Evolutionary conservation across 208 protist genomes (phyloP).

Genomic region (Leptomonas pyrrhocoris): DNA sequence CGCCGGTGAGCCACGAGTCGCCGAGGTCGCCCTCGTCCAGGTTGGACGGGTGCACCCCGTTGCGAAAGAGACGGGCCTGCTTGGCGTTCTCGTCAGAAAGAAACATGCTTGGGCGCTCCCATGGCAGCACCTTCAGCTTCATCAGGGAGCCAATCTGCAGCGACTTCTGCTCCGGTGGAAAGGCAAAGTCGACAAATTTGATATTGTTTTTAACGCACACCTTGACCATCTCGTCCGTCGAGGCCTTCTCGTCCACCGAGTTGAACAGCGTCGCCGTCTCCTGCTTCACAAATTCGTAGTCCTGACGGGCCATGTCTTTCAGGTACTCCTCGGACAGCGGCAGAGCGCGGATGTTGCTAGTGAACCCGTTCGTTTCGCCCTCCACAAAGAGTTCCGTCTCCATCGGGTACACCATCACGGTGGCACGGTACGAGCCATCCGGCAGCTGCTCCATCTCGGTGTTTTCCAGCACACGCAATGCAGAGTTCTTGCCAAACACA

Average conservation of each 20-base stretch:
- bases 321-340: constrained; percentile 70
- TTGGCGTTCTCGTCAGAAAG: constrained; percentile 70
- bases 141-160: constrained; percentile 64
- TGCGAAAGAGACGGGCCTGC: constrained; percentile 77
- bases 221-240: constrained; percentile 59
- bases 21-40: constrained; percentile 82
- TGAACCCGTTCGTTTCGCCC: constrained; percentile 57
- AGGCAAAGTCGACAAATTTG: constrained; percentile 80
- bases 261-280: constrained; percentile 61
- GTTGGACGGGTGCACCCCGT: constrained; percentile 74
- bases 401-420: constrained; percentile 70
- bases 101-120: constrained; percentile 81
- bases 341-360: constrained; percentile 68
- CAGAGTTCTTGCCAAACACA: constrained; percentile 64
- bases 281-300: constrained; percentile 51
- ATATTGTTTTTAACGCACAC: constrained; percentile 62
- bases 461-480: constrained; percentile 69
- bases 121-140: constrained; percentile 75
- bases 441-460: constrained; percentile 46
- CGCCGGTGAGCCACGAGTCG: constrained; percentile 81
- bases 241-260: constrained; percentile 40
- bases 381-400: constrained; percentile 82
- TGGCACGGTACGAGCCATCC: constrained; percentile 56
- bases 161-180: constrained; percentile 75
- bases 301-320: constrained; percentile 61